A percentile compares a stretch with the other conserved stretches of the same genome.
Evolutionary conservation across 2,329 filamentous ascomycete genomes (phyloP).

Genomic region (Aspergillus oerlinghausenensis): DNA sequence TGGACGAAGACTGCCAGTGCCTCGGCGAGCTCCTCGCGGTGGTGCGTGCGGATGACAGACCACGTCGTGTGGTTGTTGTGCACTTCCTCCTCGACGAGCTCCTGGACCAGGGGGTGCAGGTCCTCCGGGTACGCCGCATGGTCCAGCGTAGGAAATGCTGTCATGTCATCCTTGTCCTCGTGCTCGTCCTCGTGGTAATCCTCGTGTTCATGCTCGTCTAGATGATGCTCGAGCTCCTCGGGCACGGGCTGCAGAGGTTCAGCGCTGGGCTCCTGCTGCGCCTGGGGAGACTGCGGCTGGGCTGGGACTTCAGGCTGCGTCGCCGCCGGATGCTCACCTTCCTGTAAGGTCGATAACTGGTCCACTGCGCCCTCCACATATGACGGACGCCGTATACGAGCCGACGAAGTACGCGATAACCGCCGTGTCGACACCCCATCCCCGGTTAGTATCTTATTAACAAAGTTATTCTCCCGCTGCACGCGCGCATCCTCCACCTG

Average conservation of each 20-base stretch:
- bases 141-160: conserved; percentile 19
- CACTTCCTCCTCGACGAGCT: conserved; percentile 44
- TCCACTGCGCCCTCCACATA: conserved; percentile 11
- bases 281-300: not conserved
- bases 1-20: conserved; percentile 44
- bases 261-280: conserved; percentile 10
- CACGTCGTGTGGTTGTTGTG: conserved; percentile 47
- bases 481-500: conserved; percentile 42
- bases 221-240: conserved; percentile 8
- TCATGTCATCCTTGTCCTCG: conserved; percentile 6
- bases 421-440: conserved; percentile 19
- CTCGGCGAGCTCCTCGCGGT: conserved; percentile 52
- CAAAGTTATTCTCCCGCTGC: conserved; percentile 39
- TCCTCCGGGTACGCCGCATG: conserved; percentile 38
- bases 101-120: conserved; percentile 42
- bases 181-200: conserved; percentile 5
- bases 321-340: conserved; percentile 15
- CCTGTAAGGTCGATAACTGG: conserved; percentile 21
- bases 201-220: not conserved
- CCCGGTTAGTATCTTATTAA: conserved; percentile 30
- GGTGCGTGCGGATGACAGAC: conserved; percentile 48
- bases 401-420: conserved; percentile 22
- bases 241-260: conserved; percentile 18
- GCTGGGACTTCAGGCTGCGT: conserved; percentile 6
- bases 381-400: conserved; percentile 17